Base-by-base conservation (phyloP, 1,284 basidiomycete species). In the Heterobasidion irregulare region DNA sequence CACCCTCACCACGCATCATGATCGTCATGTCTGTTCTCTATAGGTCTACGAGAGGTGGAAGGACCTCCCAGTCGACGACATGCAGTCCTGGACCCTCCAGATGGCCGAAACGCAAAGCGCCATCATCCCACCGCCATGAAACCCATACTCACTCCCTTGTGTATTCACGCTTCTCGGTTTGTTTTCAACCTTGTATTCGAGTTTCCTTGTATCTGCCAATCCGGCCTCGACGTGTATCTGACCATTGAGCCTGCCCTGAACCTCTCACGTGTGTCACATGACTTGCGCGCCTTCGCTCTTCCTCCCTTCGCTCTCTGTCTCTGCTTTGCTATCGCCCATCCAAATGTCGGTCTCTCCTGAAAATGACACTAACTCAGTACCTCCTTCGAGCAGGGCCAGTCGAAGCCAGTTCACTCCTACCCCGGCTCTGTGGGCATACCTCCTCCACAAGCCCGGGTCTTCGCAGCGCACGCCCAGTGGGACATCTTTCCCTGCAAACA, bases 61-160 rank as follows among this genome's bases (percentile, higher is more conserved):
- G 53, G 70, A 75, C n/a, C 63, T 85, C 5, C 79, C 83, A 0
- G 70, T 76, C 52, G 81, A 85, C 16, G 78, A 85, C 32, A 77
- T 86, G 16, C 77, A 82, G 54, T 70, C 75, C 36, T 87, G 84
- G 84, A 75, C 80, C 2, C 69, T 86, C 52, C 75, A 81, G 62
- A 75, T 75, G 2, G 73, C 75, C 7, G 84, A 87, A 50, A 50
- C 56, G 10, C 59, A 61, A 33, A 60, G 32, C 16, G 35, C 33
- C 13, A 16, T 48, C 26, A 15, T 18, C 13, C 13, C 12, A 16
- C 34, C 8, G 16, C 26, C 49, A 10, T 33, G 32, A 50, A 35
- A 6, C 7, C 9, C 10, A n/a, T 26, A 26, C 6, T 5, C 26
- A 26, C 26, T 26, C 26, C 6, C 26, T 26, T 5, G 26, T 26